phyloP scores from a whole-genome alignment of 1,284 basidiomycete species.

The Marasmius fiardii region DNA sequence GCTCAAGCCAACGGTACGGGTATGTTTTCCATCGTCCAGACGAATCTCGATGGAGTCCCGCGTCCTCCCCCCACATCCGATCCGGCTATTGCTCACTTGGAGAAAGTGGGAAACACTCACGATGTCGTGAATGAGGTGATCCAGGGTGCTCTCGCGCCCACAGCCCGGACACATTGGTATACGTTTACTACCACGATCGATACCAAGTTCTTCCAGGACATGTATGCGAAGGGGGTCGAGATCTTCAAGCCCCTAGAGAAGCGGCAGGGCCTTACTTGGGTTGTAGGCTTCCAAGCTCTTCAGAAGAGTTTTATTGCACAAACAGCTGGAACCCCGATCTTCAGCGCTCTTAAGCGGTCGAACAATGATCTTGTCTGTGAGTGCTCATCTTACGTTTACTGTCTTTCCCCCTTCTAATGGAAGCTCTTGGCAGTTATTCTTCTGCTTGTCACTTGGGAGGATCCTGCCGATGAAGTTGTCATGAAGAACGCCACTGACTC shows the following conservation, averaged over 20 bases:
- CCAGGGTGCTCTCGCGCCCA: background rate
- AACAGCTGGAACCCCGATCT: no score
- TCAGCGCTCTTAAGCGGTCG: no score
- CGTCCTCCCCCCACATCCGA: no score
- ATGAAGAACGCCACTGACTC: background rate
- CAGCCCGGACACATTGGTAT: background rate
- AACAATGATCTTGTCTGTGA: background rate
- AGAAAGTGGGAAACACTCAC: background rate
- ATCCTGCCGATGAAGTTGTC: background rate
- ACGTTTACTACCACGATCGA: constrained; percentile 5
- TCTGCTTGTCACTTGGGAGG: background rate
- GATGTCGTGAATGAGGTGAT: background rate
- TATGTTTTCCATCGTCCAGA: background rate
- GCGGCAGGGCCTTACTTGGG: background rate
- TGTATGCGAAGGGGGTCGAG: background rate
- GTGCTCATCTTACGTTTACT: background rate
- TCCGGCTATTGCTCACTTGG: no score
- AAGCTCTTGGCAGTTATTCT: background rate
- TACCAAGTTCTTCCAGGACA: background rate
- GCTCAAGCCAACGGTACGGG: no score
- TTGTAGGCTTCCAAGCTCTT: background rate
- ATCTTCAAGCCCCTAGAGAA: background rate
- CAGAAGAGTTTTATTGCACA: background rate
- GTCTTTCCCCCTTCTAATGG: background rate
- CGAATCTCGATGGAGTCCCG: no score